A percentile compares a stretch with the other conserved stretches of the same genome.
Conservation (phyloP, 306 rosid genomes). For the Macrotyloma uniflorum region DNA sequence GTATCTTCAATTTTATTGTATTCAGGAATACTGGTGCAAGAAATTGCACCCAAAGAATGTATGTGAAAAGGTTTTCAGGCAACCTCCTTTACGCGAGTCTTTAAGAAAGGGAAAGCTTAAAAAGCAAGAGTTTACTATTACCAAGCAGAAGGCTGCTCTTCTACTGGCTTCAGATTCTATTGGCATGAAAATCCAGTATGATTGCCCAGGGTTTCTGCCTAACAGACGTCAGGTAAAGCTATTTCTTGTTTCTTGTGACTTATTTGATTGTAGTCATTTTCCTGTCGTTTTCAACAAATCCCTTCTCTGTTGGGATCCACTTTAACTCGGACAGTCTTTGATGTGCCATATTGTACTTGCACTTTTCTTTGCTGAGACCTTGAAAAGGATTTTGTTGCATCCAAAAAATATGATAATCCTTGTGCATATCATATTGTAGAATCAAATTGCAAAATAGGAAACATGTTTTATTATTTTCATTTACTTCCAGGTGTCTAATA, state of each 20-base stretch:
- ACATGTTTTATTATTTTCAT: constrained; percentile 23
- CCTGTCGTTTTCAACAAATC: constrained; percentile 13
- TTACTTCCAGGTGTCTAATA: constrained; percentile 4
- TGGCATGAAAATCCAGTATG: constrained; percentile 92
- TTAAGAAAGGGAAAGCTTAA: constrained; percentile 77
- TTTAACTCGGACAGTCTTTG: neutral
- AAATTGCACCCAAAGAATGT: constrained; percentile 94
- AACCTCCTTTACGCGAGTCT: constrained; percentile 88
- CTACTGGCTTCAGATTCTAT: constrained; percentile 80
- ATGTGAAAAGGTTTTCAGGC: constrained; percentile 93
- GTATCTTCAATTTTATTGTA: constrained; percentile 32
- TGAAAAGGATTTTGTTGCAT: constrained; percentile 1
- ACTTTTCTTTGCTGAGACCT: neutral
- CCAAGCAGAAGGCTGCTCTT: constrained; percentile 80
- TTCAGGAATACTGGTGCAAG: constrained; percentile 97
- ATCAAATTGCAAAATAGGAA: constrained; percentile 19
- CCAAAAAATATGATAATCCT: neutral
- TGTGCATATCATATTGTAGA: constrained; percentile 1
- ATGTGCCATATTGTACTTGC: neutral
- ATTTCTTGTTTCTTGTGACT: constrained; percentile 1
- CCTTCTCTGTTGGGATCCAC: neutral
- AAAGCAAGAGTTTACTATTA: constrained; percentile 73
- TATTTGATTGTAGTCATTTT: constrained; percentile 23
- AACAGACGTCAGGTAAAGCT: constrained; percentile 86
- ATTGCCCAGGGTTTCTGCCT: constrained; percentile 88